These are phyloP conservation scores for Lasiodiplodia sp. DNA, from an alignment of 2,329 filamentous ascomycete genomes.

Conservation along the genomic window DNA sequence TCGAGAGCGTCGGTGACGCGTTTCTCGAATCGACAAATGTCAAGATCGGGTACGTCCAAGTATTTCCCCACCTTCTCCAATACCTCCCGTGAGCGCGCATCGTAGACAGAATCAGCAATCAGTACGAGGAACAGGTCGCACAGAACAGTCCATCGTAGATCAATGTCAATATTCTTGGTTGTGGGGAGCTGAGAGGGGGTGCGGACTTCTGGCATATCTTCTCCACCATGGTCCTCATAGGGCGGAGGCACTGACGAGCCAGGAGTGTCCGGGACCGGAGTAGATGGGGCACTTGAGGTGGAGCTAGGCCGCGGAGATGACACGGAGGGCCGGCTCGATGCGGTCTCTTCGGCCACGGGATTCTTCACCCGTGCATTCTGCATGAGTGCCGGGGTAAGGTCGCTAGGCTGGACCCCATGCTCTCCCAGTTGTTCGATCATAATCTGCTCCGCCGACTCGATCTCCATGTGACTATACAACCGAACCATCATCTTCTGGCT, in stretches of 20 bases:
- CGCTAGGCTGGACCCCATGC: conserved; percentile 84
- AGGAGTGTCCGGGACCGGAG: conserved; percentile 18
- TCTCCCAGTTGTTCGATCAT: conserved; percentile 98
- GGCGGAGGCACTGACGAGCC: conserved; percentile 56
- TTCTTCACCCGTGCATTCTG: conserved; percentile 93
- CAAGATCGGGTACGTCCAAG: conserved; percentile 84
- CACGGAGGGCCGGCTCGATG: conserved; percentile 44
- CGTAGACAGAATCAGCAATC: conserved; percentile 95
- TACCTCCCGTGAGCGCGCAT: conserved; percentile 83
- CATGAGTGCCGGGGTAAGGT: conserved; percentile 87
- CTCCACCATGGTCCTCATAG: conserved; percentile 67
- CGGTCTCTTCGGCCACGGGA: conserved; percentile 71
- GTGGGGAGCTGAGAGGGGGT: conserved; percentile 83
- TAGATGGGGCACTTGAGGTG: conserved; percentile 21
- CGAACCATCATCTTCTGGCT: conserved; percentile 98
- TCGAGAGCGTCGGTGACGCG: conserved; percentile 94
- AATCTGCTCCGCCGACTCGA: conserved; percentile 85
- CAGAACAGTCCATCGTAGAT: conserved; percentile 94
- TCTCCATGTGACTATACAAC: conserved; percentile 95
- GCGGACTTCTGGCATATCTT: conserved; percentile 79
- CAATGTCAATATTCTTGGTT: conserved; percentile 88
- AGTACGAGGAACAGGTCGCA: conserved; percentile 94
- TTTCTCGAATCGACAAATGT: conserved; percentile 97
- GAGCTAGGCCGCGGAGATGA: conserved; percentile 42
- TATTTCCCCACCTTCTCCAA: conserved; percentile 83